A percentile compares a stretch with the other conserved stretches of the same genome.
Evolutionary conservation across 352 stramenopile species (phyloP).

Genomic region (Globisporangium yorkense): DNA sequence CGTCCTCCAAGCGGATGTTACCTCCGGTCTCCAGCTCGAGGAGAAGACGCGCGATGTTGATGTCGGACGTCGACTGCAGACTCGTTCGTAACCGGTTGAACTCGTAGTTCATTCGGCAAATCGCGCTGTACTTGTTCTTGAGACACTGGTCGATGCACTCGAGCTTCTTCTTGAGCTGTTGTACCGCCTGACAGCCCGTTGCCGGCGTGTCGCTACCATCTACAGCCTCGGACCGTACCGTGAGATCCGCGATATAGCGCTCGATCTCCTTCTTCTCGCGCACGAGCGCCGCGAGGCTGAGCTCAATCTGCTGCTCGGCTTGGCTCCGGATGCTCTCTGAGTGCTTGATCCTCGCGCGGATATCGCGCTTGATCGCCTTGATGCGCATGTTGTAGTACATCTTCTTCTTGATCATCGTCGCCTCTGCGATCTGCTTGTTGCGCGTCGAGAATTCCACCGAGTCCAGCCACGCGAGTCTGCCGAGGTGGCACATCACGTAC

Average conservation of each 20-base stretch:
- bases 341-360: slow-evolving; percentile 46
- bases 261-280: slow-evolving; percentile 71
- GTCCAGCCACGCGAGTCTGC: slow-evolving; percentile 56
- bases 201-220: not conserved
- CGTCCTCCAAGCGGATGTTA: slow-evolving; percentile 89
- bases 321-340: slow-evolving; percentile 35
- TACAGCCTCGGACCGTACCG: not conserved
- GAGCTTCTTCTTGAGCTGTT: slow-evolving; percentile 33
- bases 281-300: slow-evolving; percentile 32
- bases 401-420: slow-evolving; percentile 92
- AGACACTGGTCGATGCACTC: slow-evolving; percentile 33
- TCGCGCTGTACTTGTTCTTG: slow-evolving; percentile 24
- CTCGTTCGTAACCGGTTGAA: slow-evolving; percentile 39
- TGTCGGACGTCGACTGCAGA: slow-evolving; percentile 53
- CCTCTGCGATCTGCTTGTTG: slow-evolving; percentile 85
- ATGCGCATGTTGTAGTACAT: slow-evolving; percentile 96
- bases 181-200: slow-evolving; percentile 7
- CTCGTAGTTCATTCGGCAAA: slow-evolving; percentile 57
- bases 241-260: slow-evolving; percentile 21
- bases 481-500: slow-evolving; percentile 87
- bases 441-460: slow-evolving; percentile 66
- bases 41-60: slow-evolving; percentile 75
- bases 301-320: slow-evolving; percentile 43
- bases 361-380: slow-evolving; percentile 84
- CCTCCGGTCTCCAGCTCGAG: slow-evolving; percentile 89